Evolutionary conservation across 2,329 filamentous ascomycete genomes (phyloP).

Genomic region (Phialocephala sp.): DNA sequence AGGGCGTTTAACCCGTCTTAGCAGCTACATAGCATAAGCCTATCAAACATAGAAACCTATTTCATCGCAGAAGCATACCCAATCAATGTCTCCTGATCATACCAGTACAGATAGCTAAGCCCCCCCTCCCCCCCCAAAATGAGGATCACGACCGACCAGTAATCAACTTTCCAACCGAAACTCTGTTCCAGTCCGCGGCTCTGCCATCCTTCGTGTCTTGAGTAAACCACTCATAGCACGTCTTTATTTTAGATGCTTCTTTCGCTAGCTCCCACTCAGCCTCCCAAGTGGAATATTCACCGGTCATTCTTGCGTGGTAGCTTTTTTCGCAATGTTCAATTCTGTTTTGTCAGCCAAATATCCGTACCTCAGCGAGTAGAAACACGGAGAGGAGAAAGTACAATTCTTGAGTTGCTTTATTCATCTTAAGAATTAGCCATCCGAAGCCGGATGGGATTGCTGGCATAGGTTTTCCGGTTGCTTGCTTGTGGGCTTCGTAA

Average conservation of each 20-base stretch:
- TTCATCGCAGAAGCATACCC: neutral
- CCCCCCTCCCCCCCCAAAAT: no score
- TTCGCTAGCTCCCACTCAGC: slow-evolving; percentile 24
- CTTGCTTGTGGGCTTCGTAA: slow-evolving; percentile 22
- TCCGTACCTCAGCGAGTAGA: neutral
- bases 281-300: slow-evolving; percentile 22
- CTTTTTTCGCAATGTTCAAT: slow-evolving; percentile 21
- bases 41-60: neutral
- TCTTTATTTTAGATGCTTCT: slow-evolving; percentile 27
- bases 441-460: slow-evolving; percentile 23
- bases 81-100: neutral
- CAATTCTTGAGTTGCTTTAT: slow-evolving; percentile 27
- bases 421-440: slow-evolving; percentile 29
- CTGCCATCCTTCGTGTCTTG: slow-evolving; percentile 13
- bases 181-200: slow-evolving; percentile 23
- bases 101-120: neutral
- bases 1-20: neutral
- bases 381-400: slow-evolving; percentile 9
- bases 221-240: slow-evolving; percentile 27
- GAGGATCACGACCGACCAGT: slow-evolving; percentile 15
- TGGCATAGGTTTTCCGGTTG: slow-evolving; percentile 25
- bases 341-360: slow-evolving; percentile 15
- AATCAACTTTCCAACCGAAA: slow-evolving; percentile 24
- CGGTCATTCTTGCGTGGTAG: slow-evolving; percentile 19
- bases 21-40: neutral